Evolutionary conservation across 805 yeast genomes (phyloP), one percentile per base, ranked within the genome.

Genomic region (Saccharomyces jurei): DNA sequence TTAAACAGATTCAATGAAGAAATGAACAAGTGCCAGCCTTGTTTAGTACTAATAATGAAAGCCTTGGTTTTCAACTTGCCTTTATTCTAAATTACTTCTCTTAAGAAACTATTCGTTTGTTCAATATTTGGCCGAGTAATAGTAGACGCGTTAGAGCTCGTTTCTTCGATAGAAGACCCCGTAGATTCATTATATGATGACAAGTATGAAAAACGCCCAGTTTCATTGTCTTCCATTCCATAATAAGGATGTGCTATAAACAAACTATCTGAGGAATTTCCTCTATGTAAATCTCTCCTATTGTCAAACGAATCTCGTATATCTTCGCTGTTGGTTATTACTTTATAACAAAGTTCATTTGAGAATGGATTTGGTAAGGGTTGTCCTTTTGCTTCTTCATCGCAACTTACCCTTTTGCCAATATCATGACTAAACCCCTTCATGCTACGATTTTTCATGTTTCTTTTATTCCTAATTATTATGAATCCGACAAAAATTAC

Each of bases 11-110:
- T 11, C 44, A 5, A 1, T 13, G 3, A 31, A 31, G 14, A 6
- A 26, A 10, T 31, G 11, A 25, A 46, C 30, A 46, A 46, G 49
- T 26, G 10, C 30, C 28, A 46, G 30, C 30, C 30, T 22, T 46
- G 17, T 22, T 8, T 9, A n/a, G 26, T 21, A 21, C n/a, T 22
- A 31, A 3, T 44, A 10, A 2, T 10, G 17, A 4, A 17, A n/a
- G 6, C 17, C 22, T 17, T 10, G 4, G 25, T 6, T 6, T 36
- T 8, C 25, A 36, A 17, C 17, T 36, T 22, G 3, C 25, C 17
- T 6, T 1, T 11, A 6, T 46, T n/a, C 44, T 26, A 50, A 29
- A 52, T 52, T 29, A 52, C 41, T 41, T 52, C 54, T 21, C 54
- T 48, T 2, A 52, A 26, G 41, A 52, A 52, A 17, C 54, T 41